Conservation (phyloP, 257 asterid species). For the Jacaranda mimosifolia region DNA sequence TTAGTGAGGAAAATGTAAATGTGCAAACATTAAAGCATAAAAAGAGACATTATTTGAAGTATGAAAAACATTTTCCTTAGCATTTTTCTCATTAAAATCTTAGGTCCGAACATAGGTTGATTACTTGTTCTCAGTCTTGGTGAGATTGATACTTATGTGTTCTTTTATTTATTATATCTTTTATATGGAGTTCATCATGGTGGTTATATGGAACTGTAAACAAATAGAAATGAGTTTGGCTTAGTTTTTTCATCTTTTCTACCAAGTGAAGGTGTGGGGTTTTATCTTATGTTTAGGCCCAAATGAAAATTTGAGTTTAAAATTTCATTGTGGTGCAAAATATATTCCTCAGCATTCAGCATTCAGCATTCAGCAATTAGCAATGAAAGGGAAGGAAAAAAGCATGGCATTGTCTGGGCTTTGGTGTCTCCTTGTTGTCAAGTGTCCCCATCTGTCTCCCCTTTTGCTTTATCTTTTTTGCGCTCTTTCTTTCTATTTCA, state of each 20-base stretch:
- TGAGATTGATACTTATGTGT: not conserved
- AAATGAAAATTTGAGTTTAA: too few relatives aligned
- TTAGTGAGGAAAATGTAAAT: too few relatives aligned
- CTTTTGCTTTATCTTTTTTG: conserved; percentile 38
- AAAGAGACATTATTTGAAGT: too few relatives aligned
- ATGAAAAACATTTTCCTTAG: too few relatives aligned
- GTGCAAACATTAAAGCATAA: too few relatives aligned
- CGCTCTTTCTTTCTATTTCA: not conserved
- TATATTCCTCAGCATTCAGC: too few relatives aligned
- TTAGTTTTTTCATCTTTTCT: not conserved
- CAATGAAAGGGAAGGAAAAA: conserved; percentile 30
- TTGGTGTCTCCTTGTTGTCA: conserved; percentile 43
- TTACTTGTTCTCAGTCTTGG: not conserved
- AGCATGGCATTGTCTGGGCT: conserved; percentile 41
- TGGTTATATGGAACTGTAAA: not conserved
- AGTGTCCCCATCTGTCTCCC: conserved; percentile 45
- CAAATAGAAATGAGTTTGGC: not conserved
- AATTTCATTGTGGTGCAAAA: too few relatives aligned
- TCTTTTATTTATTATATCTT: not conserved
- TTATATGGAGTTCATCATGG: not conserved
- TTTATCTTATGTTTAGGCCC: not conserved
- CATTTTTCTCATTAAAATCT: too few relatives aligned
- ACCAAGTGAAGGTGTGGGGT: not conserved
- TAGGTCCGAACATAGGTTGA: not conserved
- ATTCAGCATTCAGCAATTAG: too few relatives aligned